Conservation (phyloP, 2,329 filamentous ascomycete genomes). For the Penicillium sp. region DNA sequence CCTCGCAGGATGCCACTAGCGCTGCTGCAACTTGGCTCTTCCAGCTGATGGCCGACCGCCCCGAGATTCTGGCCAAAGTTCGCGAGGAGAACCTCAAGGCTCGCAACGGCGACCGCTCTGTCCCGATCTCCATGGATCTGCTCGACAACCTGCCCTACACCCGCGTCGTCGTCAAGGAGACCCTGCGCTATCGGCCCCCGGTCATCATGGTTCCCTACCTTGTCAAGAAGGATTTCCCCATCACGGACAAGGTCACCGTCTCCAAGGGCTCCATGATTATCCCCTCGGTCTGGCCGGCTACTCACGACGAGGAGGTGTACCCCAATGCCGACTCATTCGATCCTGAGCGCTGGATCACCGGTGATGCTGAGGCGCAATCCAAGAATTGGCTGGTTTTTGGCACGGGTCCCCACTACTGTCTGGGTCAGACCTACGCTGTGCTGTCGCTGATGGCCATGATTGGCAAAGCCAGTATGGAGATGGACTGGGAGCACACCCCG, state of each 20-base stretch:
- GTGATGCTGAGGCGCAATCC: conserved; percentile 80
- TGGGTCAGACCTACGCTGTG: conserved; percentile 88
- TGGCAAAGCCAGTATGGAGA: conserved; percentile 78
- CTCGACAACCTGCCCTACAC: conserved; percentile 88
- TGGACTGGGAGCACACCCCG: conserved; percentile 86
- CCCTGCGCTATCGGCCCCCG: conserved; percentile 87
- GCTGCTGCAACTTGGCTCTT: conserved; percentile 93
- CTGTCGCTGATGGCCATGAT: conserved; percentile 84
- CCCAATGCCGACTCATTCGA: conserved; percentile 82
- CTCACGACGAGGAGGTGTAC: conserved; percentile 90
- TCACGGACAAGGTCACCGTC: conserved; percentile 82
- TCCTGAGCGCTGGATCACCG: conserved; percentile 85
- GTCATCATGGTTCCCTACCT: conserved; percentile 96
- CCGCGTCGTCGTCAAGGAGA: conserved; percentile 83
- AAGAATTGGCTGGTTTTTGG: conserved; percentile 99
- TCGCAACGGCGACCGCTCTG: conserved; percentile 69
- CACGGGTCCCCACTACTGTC: conserved; percentile 91
- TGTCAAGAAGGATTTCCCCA: conserved; percentile 91
- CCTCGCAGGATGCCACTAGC: conserved; percentile 93
- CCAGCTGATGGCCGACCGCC: conserved; percentile 87
- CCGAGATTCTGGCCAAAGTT: conserved; percentile 84
- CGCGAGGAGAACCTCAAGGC: conserved; percentile 81
- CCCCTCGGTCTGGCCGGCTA: conserved; percentile 81
- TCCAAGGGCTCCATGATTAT: conserved; percentile 95
- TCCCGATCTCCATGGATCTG: conserved; percentile 71